Percentiles rank a stretch among this genome's conserved stretches.
These are phyloP conservation scores for Candida rishiriensis DNA, from an alignment of 805 yeast genomes.

Conservation along the genomic window DNA sequence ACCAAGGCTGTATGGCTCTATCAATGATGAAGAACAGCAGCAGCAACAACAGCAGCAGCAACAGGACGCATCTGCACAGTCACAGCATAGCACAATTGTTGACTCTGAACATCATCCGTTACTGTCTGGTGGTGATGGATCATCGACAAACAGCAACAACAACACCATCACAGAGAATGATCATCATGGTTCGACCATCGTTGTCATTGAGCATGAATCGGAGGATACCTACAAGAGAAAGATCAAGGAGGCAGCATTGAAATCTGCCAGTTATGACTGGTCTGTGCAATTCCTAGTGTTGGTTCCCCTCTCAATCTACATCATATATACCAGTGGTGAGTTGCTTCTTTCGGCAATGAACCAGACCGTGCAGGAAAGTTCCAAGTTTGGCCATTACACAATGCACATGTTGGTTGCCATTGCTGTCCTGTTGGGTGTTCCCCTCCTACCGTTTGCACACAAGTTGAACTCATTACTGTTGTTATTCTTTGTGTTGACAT, in stretches of 20 bases:
- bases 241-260: slow-evolving; percentile 28
- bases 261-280: slow-evolving; percentile 73
- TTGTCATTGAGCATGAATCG: slow-evolving; percentile 25
- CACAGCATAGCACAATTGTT: slow-evolving; percentile 14
- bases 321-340: slow-evolving; percentile 52
- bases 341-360: slow-evolving; percentile 58
- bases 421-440: slow-evolving; percentile 38
- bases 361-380: slow-evolving; percentile 70
- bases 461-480: slow-evolving; percentile 55
- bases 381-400: slow-evolving; percentile 36
- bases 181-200: slow-evolving; percentile 9
- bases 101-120: slow-evolving; percentile 22
- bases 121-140: slow-evolving; percentile 7
- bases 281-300: slow-evolving; percentile 62
- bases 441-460: slow-evolving; percentile 65
- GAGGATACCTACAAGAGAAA: slow-evolving; percentile 23
- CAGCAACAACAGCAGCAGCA: not conserved
- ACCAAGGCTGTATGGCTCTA: slow-evolving; percentile 20
- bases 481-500: slow-evolving; percentile 35
- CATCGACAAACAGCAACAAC: slow-evolving; percentile 1
- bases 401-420: slow-evolving; percentile 32
- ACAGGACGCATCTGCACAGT: slow-evolving; percentile 11
- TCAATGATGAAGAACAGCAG: slow-evolving; percentile 6
- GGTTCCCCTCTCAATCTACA: slow-evolving; percentile 59
- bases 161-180: not conserved